Percentiles rank a stretch among this genome's conserved stretches.
These are phyloP conservation scores for Lentinula lateritia DNA, from an alignment of 768 basidiomycete species.

Conservation along the genomic window DNA sequence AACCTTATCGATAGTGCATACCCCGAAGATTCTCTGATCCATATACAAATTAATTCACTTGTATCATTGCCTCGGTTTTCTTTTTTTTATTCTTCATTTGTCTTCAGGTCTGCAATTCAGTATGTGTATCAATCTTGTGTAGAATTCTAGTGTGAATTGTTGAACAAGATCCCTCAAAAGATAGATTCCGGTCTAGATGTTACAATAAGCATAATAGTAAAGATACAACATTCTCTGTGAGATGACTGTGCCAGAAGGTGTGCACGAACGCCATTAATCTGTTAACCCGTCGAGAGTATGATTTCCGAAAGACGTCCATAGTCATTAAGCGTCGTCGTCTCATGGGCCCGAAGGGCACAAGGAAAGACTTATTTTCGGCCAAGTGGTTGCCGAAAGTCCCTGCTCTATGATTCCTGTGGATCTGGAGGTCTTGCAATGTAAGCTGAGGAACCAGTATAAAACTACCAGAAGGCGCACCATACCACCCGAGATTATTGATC, in stretches of 20 bases:
- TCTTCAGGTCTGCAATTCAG: too few species aligned
- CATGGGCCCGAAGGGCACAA: neutral
- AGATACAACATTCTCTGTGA: neutral
- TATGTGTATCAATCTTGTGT: constrained; percentile 11
- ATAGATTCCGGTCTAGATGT: neutral
- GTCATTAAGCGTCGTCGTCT: neutral
- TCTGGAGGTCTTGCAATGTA: neutral
- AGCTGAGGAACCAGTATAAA: neutral
- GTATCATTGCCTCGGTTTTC: constrained; percentile 12
- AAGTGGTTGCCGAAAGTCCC: neutral
- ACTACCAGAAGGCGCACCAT: neutral
- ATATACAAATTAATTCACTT: constrained; percentile 17
- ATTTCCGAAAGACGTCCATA: neutral
- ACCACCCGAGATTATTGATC: neutral
- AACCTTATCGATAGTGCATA: constrained; percentile 47
- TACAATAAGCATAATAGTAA: neutral
- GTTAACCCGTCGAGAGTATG: neutral
- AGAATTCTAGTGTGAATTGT: constrained; percentile 10
- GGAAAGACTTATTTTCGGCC: neutral
- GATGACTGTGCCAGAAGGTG: neutral
- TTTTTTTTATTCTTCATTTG: neutral
- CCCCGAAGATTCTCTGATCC: constrained; percentile 13
- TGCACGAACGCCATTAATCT: neutral
- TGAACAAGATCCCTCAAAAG: neutral
- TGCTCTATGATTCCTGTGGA: neutral